Percentiles rank a stretch among this genome's conserved stretches.
Conservation (phyloP, 1,284 basidiomycete species). For the Ustilago loliicola region DNA sequence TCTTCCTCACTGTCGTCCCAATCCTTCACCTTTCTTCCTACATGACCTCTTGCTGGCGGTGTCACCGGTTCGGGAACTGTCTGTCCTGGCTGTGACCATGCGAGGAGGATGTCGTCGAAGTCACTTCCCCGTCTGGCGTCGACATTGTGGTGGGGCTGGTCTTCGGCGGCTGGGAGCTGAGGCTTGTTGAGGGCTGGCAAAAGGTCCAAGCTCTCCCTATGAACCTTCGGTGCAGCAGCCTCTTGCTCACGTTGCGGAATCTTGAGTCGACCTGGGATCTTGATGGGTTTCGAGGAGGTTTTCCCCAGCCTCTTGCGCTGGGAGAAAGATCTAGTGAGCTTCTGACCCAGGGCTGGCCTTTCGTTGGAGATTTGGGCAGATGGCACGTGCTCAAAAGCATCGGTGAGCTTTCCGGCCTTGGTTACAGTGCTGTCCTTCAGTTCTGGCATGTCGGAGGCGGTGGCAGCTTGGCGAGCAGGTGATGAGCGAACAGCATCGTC, state of each 20-base stretch:
- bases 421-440: no score
- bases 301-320: conserved; percentile 5
- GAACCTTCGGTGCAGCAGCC: not conserved
- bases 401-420: not conserved
- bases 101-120: conserved; percentile 5
- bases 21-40: conserved; percentile 8
- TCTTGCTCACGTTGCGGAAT: conserved; percentile 12
- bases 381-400: not conserved
- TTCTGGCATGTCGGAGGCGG: no score
- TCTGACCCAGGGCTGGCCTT: not conserved
- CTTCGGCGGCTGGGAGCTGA: not conserved
- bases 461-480: no score
- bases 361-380: not conserved
- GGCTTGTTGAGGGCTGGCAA: not conserved
- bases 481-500: no score
- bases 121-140: not conserved
- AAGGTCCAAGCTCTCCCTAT: conserved; percentile 14
- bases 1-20: conserved; percentile 34
- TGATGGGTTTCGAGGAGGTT: not conserved
- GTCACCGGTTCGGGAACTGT: not conserved
- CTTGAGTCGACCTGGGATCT: conserved; percentile 30
- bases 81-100: not conserved
- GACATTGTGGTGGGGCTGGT: not conserved
- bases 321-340: conserved; percentile 21
- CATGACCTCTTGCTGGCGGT: not conserved